Evolutionary conservation across 169 alveolate species (phyloP).

Genomic region (Perkinsus marinus): DNA sequence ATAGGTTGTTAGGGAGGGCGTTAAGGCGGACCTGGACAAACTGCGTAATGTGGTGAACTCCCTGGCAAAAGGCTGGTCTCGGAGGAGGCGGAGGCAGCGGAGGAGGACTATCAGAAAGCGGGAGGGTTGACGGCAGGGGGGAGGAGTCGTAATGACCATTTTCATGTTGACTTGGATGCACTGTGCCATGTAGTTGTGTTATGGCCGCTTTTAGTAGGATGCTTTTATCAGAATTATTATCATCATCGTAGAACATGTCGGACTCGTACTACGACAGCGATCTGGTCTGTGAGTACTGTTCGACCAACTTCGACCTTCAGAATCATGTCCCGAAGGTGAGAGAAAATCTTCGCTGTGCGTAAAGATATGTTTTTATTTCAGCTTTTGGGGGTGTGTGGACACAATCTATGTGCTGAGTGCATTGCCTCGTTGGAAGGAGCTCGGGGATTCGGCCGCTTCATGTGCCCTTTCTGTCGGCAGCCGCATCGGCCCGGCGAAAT

Average conservation of each 20-base stretch:
- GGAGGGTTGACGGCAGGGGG: background rate
- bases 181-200: background rate
- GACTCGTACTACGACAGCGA: background rate
- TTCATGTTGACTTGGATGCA: background rate
- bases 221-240: background rate
- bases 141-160: background rate
- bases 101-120: background rate
- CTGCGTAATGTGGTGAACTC: background rate
- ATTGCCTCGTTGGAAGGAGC: background rate
- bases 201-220: background rate
- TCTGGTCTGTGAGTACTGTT: background rate
- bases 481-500: background rate
- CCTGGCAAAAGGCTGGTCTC: background rate
- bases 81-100: background rate
- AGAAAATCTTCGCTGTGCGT: background rate
- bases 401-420: background rate
- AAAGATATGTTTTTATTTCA: background rate
- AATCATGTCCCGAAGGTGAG: background rate
- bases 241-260: background rate
- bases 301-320: background rate
- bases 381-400: background rate
- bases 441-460: background rate
- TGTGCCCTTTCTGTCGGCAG: background rate
- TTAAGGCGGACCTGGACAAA: background rate
- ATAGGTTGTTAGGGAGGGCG: background rate